Conservation (phyloP, 1,284 basidiomycete genomes). For the Kwoniella shivajii region DNA sequence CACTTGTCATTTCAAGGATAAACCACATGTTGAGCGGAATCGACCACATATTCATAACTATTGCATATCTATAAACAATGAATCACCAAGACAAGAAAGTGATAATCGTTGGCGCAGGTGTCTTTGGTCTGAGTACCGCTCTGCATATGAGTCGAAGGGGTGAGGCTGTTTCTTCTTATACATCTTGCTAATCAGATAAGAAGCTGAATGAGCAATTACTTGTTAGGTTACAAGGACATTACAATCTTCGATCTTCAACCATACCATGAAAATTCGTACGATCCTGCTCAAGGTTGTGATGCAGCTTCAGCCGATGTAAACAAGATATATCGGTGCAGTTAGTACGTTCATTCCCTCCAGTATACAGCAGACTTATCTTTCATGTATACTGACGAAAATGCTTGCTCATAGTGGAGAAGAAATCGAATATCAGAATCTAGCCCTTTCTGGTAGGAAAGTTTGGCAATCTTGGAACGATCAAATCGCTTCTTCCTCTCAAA, state of each 20-base stretch:
- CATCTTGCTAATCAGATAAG: too few relatives aligned
- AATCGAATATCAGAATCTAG: slow-evolving; percentile 27
- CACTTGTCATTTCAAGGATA: too few relatives aligned
- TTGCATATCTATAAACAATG: too few relatives aligned
- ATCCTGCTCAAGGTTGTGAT: slow-evolving; percentile 26
- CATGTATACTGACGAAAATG: not conserved
- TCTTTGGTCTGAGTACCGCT: slow-evolving; percentile 27
- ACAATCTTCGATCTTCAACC: slow-evolving; percentile 27
- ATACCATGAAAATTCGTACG: slow-evolving; percentile 20
- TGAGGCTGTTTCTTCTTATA: too few relatives aligned
- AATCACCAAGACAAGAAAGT: too few relatives aligned
- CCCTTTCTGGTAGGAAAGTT: slow-evolving; percentile 15
- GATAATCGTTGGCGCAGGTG: too few relatives aligned
- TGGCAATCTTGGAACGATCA: slow-evolving; percentile 27
- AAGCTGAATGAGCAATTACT: too few relatives aligned
- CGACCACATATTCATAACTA: too few relatives aligned
- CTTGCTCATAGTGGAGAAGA: slow-evolving; percentile 6
- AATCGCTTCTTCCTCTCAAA: slow-evolving; percentile 4
- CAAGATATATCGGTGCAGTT: slow-evolving; percentile 27
- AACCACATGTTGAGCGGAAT: too few relatives aligned
- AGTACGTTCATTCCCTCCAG: slow-evolving; percentile 10
- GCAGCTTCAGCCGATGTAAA: slow-evolving; percentile 29
- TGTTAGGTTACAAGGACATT: slow-evolving; percentile 29
- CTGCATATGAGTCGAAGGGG: slow-evolving; percentile 17
- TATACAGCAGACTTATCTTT: too few relatives aligned